These are phyloP conservation scores for Mortierella hygrophila DNA, from an alignment of 192 early-diverging fungal species.

Conservation along the genomic window DNA sequence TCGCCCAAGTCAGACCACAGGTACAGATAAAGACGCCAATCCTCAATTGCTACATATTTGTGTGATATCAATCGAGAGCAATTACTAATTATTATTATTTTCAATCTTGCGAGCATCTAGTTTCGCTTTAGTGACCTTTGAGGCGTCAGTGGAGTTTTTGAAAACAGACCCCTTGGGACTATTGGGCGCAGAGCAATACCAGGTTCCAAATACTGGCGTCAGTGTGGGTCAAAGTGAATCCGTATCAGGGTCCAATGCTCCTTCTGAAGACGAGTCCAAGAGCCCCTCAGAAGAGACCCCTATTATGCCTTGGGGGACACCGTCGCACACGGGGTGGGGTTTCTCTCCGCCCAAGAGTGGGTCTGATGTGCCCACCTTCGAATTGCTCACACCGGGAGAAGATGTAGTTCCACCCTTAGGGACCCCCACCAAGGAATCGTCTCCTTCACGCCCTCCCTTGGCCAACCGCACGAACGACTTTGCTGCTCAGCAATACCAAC, in stretches of 20 bases:
- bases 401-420: conserved; percentile 2
- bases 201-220: conserved; percentile 8
- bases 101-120: conserved; percentile 21
- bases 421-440: conserved; percentile 6
- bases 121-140: conserved; percentile 65
- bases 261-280: conserved; percentile 19
- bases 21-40: conserved; percentile 26
- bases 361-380: conserved; percentile 2
- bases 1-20: conserved; percentile 58
- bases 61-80: neutral
- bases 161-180: conserved; percentile 63
- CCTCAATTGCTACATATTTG: neutral
- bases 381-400: conserved; percentile 7
- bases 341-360: conserved; percentile 45
- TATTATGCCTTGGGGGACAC: conserved; percentile 44
- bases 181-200: conserved; percentile 20
- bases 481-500: conserved; percentile 27
- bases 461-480: neutral
- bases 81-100: conserved; percentile 1
- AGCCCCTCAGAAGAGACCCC: conserved; percentile 23
- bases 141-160: conserved; percentile 62
- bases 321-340: conserved; percentile 53
- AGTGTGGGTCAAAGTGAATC: conserved; percentile 4
- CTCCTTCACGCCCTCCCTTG: conserved; percentile 8
- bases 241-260: conserved; percentile 5